Base-by-base conservation (phyloP, 345 rosid species). In the Murraya koenigii region DNA sequence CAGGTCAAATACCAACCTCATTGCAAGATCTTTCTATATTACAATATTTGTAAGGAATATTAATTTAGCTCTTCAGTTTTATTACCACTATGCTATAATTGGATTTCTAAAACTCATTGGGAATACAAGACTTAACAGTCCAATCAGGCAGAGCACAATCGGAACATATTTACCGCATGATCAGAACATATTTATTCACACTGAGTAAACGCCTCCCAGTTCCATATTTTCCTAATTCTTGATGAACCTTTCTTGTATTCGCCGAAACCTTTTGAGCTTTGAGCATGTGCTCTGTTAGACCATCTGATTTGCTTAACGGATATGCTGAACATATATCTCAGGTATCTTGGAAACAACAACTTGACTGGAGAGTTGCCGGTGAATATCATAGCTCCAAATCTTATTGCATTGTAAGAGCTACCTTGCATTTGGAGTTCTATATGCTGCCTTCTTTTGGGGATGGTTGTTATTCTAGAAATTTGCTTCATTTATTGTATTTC, bases 291-390 rank as follows among this genome's bases (percentile, higher is more conserved):
- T 64, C 35, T 26, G 22, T 58, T 32, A 38, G 25, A 74, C 59
- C 62, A 62, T 78, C 59, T 54, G 76, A 49, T 61, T 72, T 66
- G 14, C 23, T 7, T 49, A 23, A 11, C 3, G 23, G 59, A 68
- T 26, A 54, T 72, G 26, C 36, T 23, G 32, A 60, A 49, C 47
- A 56, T 54, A 19, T 66, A 7, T 72, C 3, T 54, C 80, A 89
- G 93, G 80, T 88, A 82, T 78, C 86, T 89, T 77, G 93, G 91
- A 60, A 82, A 63, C 79, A 86, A 89, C 84, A 79, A 72, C 80
- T 82, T 89, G 85, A 82, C 36, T 63, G 89, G 93, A 47, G 80
- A 77, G 75, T 79, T 88, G 35, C 89, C 93, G 17, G 77, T 70
- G 36, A 81, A 81, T 59, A 79, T 86, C 77, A 19, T 82, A 61